Base-by-base conservation (phyloP, 345 rosid genomes). In the Gossypium anomalum region DNA sequence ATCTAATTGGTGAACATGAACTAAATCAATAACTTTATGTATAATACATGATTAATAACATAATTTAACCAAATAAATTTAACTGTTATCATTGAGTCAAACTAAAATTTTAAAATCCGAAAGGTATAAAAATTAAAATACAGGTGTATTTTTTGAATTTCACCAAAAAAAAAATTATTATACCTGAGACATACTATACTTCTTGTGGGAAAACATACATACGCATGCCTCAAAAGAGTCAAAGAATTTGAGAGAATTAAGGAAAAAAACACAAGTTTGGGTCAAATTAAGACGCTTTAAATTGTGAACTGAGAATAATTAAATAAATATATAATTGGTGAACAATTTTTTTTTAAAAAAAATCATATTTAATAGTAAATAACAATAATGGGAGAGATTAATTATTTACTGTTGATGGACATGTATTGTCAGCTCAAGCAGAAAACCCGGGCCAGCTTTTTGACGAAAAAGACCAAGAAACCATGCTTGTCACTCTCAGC, bases 231-330 rank as follows among this genome's bases (percentile, higher is more conserved):
- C 41, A 61, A 25, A 71, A 49, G 64, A 78, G 89, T 84, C 81
- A 83, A 83, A 75, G 61, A 70, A 58, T 27, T 53, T 52, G 70
- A 23, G 75, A 49, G 61, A 56, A n/a, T 7, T 16, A 45, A 49
- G n/a, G 17, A 1, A 45, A 74, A 25, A 14, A 60, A 60, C 10
- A 67, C 15, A 61, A 22, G 55, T 48, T 83, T 84, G 69, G 64
- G 89, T 88, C 89, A 88, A 85, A 59, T 13, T 59, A 59, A 88
- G 88, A 88, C 83, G 87, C 78, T 80, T 78, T 86, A 81, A 61
- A 81, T 38, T 55, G 12, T 27, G 6, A 69, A 57, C 58, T 17
- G 22, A 70, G 76, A 53, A 53, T 53, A 17, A 53, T 5, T 52
- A 53, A 56, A 19, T 9, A 11, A 19, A 56, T 56, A 56, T 56